Conservation (phyloP, 371 early-diverging fungal species). For the Mortierella sp. region DNA sequence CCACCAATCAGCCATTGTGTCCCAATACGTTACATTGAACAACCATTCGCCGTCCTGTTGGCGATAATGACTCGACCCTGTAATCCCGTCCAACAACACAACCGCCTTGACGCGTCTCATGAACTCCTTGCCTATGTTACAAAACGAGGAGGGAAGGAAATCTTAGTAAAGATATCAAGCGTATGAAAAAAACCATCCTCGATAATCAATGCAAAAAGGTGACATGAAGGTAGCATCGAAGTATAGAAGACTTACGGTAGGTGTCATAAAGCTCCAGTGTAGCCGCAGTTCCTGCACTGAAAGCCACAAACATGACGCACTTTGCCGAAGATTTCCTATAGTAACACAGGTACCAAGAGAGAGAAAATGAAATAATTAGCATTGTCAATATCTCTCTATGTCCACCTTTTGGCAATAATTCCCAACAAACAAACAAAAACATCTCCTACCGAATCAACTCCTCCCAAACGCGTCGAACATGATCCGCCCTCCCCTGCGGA, state of each 20-base stretch:
- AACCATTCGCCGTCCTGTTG: conserved; percentile 19
- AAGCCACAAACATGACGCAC: conserved; percentile 38
- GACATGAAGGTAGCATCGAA: background rate
- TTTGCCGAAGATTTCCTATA: conserved; percentile 21
- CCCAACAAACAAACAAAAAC: background rate
- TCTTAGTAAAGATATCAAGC: background rate
- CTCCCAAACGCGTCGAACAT: conserved; percentile 48
- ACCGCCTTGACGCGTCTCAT: conserved; percentile 28
- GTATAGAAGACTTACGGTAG: background rate
- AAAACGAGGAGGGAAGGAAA: background rate
- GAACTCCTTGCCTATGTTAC: conserved; percentile 22
- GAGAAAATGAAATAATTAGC: background rate
- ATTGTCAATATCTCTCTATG: background rate
- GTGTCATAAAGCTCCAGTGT: conserved; percentile 23
- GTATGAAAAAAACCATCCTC: background rate
- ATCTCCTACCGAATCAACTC: conserved; percentile 32
- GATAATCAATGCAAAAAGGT: background rate
- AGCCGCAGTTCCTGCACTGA: conserved; percentile 42
- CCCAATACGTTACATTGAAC: conserved; percentile 13
- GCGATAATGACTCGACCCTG: background rate
- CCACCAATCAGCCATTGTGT: background rate
- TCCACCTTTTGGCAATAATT: background rate
- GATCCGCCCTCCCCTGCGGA: conserved; percentile 19
- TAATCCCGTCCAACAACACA: conserved; percentile 27
- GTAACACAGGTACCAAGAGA: background rate